A percentile compares a stretch with the other conserved stretches of the same genome.
Evolutionary conservation across 1,139 yeast species (phyloP).

Genomic region (Pneumocystis oryctolagi): DNA sequence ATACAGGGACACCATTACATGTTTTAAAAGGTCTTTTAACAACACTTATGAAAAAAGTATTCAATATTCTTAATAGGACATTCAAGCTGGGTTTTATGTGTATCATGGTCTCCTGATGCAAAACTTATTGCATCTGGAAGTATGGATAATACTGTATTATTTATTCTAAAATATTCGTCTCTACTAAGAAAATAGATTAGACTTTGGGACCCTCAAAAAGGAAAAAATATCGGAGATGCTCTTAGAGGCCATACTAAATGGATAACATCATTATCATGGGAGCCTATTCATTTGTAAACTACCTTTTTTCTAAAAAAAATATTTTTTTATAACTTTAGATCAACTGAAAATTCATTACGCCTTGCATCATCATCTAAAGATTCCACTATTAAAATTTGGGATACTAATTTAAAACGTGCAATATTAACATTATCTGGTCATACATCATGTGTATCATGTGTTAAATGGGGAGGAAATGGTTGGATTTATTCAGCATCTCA

Average conservation of each 20-base stretch:
- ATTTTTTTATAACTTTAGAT: not conserved
- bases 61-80: conserved; percentile 40
- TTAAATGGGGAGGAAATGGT: conserved; percentile 89
- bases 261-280: conserved; percentile 86
- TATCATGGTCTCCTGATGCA: conserved; percentile 90
- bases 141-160: conserved; percentile 64
- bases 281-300: conserved; percentile 56
- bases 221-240: conserved; percentile 59
- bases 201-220: conserved; percentile 71
- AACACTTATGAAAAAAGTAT: not conserved
- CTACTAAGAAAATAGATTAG: conserved; percentile 24
- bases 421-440: conserved; percentile 69
- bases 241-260: conserved; percentile 74
- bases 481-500: conserved; percentile 82
- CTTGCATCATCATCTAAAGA: conserved; percentile 85
- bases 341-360: conserved; percentile 39
- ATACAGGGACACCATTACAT: conserved; percentile 77
- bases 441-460: conserved; percentile 77
- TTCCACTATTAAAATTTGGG: conserved; percentile 84
- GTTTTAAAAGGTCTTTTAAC: conserved; percentile 33
- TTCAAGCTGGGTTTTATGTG: conserved; percentile 85
- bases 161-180: not conserved
- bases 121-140: conserved; percentile 86
- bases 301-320: not conserved
- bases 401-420: conserved; percentile 55